phyloP scores from a whole-genome alignment of 192 early-diverging fungal genomes.

The Rhizophlyctis rosea region DNA sequence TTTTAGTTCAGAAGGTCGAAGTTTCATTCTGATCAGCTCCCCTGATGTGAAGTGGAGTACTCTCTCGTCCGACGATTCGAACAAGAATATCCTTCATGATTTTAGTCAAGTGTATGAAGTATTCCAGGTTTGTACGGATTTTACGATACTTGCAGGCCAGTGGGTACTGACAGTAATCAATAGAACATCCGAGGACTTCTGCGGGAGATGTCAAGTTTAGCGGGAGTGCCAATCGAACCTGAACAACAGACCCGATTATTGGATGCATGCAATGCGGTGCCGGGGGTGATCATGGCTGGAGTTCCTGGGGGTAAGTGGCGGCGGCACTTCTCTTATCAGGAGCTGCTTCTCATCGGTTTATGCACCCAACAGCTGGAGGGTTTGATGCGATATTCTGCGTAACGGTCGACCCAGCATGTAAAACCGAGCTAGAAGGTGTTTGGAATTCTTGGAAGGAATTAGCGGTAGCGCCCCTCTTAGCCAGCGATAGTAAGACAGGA shows the following conservation, averaged over 20 bases:
- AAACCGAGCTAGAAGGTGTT: conserved; percentile 15
- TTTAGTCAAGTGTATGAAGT: conserved; percentile 32
- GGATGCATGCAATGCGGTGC: conserved; percentile 72
- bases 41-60: no score
- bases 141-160: neutral
- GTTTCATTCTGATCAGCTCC: no score
- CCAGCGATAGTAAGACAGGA: conserved; percentile 12
- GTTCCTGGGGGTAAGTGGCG: conserved; percentile 79
- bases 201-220: conserved; percentile 66
- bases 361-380: conserved; percentile 73
- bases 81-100: no score
- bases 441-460: conserved; percentile 67
- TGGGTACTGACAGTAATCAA: no score
- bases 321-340: neutral
- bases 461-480: conserved; percentile 77
- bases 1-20: no score
- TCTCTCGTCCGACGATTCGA: no score
- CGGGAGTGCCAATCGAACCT: conserved; percentile 89
- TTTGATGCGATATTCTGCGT: conserved; percentile 97
- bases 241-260: conserved; percentile 79
- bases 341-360: neutral
- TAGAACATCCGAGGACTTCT: conserved; percentile 63
- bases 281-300: conserved; percentile 87
- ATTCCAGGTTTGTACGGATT: conserved; percentile 35
- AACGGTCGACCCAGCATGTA: conserved; percentile 23